phyloP scores from a whole-genome alignment of 768 basidiomycete genomes.

The Cytidiella melzeri region DNA sequence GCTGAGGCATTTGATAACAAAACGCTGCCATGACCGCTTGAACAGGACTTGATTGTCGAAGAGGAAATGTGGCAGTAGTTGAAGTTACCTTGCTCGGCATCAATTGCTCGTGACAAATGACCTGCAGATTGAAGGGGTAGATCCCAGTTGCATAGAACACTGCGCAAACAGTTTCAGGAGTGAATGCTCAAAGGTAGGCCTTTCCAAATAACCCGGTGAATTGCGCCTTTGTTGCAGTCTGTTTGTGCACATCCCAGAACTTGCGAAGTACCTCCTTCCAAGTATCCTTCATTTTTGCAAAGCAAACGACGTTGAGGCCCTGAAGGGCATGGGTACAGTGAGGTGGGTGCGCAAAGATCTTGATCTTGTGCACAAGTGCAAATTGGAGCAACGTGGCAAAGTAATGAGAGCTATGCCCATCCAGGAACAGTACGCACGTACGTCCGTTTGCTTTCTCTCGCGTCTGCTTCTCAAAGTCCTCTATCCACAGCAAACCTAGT shows the following conservation, averaged over 20 bases:
- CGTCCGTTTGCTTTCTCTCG: conserved; percentile 30
- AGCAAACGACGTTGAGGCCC: conserved; percentile 29
- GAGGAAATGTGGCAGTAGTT: conserved; percentile 1
- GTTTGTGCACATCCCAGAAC: not conserved
- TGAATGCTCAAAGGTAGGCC: too few relatives aligned
- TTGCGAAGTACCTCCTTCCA: too few relatives aligned
- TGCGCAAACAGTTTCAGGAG: too few relatives aligned
- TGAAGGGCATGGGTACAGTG: conserved; percentile 39
- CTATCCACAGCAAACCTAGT: too few relatives aligned
- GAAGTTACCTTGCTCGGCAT: conserved; percentile 12
- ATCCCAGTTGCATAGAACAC: too few relatives aligned
- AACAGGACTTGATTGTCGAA: conserved; percentile 2
- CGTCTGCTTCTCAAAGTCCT: too few relatives aligned
- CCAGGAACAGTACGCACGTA: conserved; percentile 23
- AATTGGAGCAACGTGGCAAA: too few relatives aligned
- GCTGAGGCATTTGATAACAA: too few relatives aligned
- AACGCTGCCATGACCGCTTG: conserved; percentile 3
- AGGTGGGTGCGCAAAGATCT: conserved; percentile 33
- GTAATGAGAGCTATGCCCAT: too few relatives aligned
- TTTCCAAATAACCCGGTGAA: conserved; percentile 15
- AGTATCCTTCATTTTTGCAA: too few relatives aligned
- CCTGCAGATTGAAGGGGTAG: conserved; percentile 15
- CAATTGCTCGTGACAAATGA: conserved; percentile 13
- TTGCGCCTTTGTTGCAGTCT: conserved; percentile 11
- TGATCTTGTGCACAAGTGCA: too few relatives aligned